Conservation (phyloP, 164 flowering plant genomes). For the Protea cynaroides region DNA sequence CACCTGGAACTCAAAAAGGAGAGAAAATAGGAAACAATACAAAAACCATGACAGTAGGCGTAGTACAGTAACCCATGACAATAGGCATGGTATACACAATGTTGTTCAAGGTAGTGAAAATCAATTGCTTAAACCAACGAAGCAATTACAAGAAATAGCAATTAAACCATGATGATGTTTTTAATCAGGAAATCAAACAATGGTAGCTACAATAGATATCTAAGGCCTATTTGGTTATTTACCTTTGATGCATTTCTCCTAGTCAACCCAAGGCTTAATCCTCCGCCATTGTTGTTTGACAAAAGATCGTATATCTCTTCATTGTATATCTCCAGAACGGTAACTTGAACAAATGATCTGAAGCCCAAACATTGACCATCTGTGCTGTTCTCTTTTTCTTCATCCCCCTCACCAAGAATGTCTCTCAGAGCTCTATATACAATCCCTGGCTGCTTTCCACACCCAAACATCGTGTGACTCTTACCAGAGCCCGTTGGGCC, state of each 20-base stretch:
- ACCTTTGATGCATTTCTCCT: conserved; percentile 86
- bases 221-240: background rate
- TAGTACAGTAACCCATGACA: background rate
- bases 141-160: too few species aligned
- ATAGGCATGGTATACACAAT: too few species aligned
- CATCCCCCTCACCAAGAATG: conserved; percentile 59
- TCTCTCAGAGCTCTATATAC: conserved; percentile 76
- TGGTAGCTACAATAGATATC: background rate
- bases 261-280: conserved; percentile 62
- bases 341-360: conserved; percentile 76
- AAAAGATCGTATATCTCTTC: conserved; percentile 95
- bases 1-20: conserved; percentile 37
- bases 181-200: too few species aligned
- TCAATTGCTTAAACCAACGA: too few species aligned
- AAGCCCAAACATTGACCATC: conserved; percentile 19
- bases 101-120: too few species aligned
- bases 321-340: conserved; percentile 93
- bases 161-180: too few species aligned
- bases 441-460: conserved; percentile 80
- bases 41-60: background rate
- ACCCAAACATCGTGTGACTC: conserved; percentile 98
- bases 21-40: background rate
- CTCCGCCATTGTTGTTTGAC: conserved; percentile 57
- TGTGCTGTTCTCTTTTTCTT: conserved; percentile 25
- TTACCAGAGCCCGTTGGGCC: conserved; percentile 98